A percentile compares a stretch with the other conserved stretches of the same genome.
Evolutionary conservation across 1,139 yeast species (phyloP).

Genomic region (Arxiozyma heterogenica): DNA sequence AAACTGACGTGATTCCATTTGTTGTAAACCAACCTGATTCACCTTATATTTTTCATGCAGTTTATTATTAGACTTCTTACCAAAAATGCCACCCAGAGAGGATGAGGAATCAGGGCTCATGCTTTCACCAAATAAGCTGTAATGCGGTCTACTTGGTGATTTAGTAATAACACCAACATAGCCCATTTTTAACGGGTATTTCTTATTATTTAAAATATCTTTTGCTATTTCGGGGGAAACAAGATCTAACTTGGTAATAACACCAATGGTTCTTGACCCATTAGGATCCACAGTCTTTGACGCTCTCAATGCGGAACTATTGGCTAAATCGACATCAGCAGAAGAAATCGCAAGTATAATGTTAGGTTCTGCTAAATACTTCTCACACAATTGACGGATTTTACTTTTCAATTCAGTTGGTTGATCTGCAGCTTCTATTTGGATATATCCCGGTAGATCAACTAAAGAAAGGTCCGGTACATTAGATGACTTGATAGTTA

Average conservation of each 20-base stretch:
- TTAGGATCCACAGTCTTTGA: constrained; percentile 88
- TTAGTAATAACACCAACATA: constrained; percentile 94
- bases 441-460: constrained; percentile 96
- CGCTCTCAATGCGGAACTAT: constrained; percentile 87
- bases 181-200: constrained; percentile 89
- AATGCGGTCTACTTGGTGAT: constrained; percentile 38
- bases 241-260: constrained; percentile 83
- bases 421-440: constrained; percentile 93
- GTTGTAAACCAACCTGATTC: constrained; percentile 11
- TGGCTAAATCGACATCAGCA: constrained; percentile 96
- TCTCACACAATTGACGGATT: constrained; percentile 71
- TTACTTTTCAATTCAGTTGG: constrained; percentile 74
- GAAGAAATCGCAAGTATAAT: constrained; percentile 93
- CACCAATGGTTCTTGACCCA: constrained; percentile 94
- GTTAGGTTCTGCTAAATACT: constrained; percentile 83
- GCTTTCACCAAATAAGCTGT: constrained; percentile 5
- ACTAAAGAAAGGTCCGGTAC: constrained; percentile 93
- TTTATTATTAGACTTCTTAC: constrained; percentile 10
- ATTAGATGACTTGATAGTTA: constrained; percentile 80
- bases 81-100: constrained; percentile 29
- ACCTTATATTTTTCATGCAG: constrained; percentile 1
- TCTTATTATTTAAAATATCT: constrained; percentile 58
- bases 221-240: constrained; percentile 71
- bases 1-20: constrained; percentile 51
- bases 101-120: not conserved